phyloP scores from a whole-genome alignment of 1,284 basidiomycete species.

The Trametes polyzona region DNA sequence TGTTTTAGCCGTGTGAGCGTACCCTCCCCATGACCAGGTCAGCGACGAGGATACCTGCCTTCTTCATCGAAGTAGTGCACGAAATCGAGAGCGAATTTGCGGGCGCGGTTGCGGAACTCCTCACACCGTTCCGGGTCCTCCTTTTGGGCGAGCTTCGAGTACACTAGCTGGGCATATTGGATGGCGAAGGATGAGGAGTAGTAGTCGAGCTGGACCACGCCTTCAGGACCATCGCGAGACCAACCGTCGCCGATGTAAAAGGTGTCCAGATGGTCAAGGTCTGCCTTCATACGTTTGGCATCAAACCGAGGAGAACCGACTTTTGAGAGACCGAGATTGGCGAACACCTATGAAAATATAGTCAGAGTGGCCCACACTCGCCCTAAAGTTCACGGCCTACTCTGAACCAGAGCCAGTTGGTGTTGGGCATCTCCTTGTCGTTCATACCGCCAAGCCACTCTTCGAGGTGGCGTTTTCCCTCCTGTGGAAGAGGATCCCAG shows the following conservation, averaged over 20 bases:
- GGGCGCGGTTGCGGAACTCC: constrained; percentile 66
- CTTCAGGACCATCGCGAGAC: constrained; percentile 79
- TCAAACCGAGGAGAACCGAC: constrained; percentile 65
- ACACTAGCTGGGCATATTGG: constrained; percentile 74
- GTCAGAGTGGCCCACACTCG: background rate
- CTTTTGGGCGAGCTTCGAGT: constrained; percentile 66
- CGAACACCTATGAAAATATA: constrained; percentile 55
- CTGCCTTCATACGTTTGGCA: constrained; percentile 65
- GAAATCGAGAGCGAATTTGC: constrained; percentile 69
- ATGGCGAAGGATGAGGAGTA: constrained; percentile 83
- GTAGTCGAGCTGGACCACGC: constrained; percentile 79
- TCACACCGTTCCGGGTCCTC: constrained; percentile 68
- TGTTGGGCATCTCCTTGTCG: constrained; percentile 74
- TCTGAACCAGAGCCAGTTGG: constrained; percentile 84
- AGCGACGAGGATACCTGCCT: constrained; percentile 45
- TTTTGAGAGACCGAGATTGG: constrained; percentile 72
- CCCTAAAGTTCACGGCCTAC: constrained; percentile 41
- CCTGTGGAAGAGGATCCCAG: constrained; percentile 61
- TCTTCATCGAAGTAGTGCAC: constrained; percentile 77
- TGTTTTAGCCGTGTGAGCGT: constrained; percentile 30
- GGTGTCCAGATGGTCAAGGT: constrained; percentile 78
- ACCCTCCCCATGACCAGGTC: background rate
- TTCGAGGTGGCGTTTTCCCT: constrained; percentile 62
- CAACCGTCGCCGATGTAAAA: constrained; percentile 80
- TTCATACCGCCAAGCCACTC: constrained; percentile 77